phyloP scores from a whole-genome alignment of 345 rosid species.

The Crucihimalaya himalaica region DNA sequence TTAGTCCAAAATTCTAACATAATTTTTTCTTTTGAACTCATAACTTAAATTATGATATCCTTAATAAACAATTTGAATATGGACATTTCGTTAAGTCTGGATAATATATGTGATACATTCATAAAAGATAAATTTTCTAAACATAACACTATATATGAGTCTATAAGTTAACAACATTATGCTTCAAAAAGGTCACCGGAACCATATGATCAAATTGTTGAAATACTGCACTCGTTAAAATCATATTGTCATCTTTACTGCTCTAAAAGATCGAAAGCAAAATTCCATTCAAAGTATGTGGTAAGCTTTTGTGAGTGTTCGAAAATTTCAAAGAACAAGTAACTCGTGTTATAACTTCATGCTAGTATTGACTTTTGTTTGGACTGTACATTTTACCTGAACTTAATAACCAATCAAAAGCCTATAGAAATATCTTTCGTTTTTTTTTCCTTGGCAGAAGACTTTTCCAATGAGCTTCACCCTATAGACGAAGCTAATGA shows the following conservation, averaged over 20 bases:
- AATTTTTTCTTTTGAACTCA: no score
- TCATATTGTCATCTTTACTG: background rate
- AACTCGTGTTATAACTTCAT: background rate
- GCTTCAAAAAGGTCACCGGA: background rate
- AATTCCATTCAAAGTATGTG: background rate
- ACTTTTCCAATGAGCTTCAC: constrained; percentile 9
- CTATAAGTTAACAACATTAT: no score
- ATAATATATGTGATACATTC: background rate
- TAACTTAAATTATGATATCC: no score
- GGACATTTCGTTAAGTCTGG: background rate
- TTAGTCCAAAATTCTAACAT: no score
- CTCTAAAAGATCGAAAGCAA: background rate
- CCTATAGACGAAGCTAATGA: background rate
- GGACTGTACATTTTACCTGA: background rate
- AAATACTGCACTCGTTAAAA: background rate
- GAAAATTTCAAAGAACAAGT: background rate
- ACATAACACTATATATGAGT: no score
- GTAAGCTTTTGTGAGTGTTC: background rate
- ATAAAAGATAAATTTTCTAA: no score
- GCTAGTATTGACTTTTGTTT: background rate
- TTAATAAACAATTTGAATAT: no score
- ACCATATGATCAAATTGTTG: background rate
- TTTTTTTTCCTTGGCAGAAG: background rate
- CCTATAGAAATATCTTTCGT: background rate
- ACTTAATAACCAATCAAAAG: background rate